Conservation (phyloP, 768 basidiomycete genomes). For the Cystofilobasidium capitatum region DNA sequence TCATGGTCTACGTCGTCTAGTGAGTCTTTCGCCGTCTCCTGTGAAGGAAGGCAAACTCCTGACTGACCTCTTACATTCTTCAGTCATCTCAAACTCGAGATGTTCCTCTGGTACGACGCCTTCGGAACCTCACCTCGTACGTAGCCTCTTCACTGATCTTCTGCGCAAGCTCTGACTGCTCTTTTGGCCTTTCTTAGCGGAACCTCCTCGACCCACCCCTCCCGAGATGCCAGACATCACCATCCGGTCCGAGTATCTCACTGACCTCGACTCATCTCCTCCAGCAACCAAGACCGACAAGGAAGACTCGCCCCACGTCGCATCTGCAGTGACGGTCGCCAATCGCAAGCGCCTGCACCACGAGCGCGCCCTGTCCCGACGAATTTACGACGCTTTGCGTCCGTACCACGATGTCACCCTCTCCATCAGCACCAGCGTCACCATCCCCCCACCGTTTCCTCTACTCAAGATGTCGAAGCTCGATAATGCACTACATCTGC, state of each 20-base stretch:
- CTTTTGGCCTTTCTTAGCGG: slow-evolving; percentile 57
- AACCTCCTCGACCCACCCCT: slow-evolving; percentile 42
- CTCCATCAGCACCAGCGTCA: slow-evolving; percentile 83
- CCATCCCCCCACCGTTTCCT: slow-evolving; percentile 85
- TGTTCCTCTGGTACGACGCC: slow-evolving; percentile 26
- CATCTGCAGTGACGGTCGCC: not conserved
- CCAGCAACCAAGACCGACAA: slow-evolving; percentile 31
- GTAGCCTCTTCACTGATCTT: slow-evolving; percentile 10
- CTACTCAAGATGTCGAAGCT: slow-evolving; percentile 78
- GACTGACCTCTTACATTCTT: not conserved
- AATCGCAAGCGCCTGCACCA: slow-evolving; percentile 10
- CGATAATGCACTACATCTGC: slow-evolving; percentile 61
- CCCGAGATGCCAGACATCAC: slow-evolving; percentile 14
- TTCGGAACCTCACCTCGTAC: slow-evolving; percentile 12
- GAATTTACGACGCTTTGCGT: slow-evolving; percentile 71
- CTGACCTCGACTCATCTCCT: slow-evolving; percentile 42
- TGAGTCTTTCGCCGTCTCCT: slow-evolving; percentile 41
- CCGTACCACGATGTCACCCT: slow-evolving; percentile 79
- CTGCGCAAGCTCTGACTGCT: no score
- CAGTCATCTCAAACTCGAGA: slow-evolving; percentile 23
- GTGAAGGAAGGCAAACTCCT: not conserved
- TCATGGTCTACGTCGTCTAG: slow-evolving; percentile 83
- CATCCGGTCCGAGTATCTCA: not conserved
- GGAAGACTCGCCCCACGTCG: slow-evolving; percentile 12
- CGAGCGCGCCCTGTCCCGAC: slow-evolving; percentile 51